Evolutionary conservation across 106 monocot genomes (phyloP).

Genomic region (Acorus calamus): DNA sequence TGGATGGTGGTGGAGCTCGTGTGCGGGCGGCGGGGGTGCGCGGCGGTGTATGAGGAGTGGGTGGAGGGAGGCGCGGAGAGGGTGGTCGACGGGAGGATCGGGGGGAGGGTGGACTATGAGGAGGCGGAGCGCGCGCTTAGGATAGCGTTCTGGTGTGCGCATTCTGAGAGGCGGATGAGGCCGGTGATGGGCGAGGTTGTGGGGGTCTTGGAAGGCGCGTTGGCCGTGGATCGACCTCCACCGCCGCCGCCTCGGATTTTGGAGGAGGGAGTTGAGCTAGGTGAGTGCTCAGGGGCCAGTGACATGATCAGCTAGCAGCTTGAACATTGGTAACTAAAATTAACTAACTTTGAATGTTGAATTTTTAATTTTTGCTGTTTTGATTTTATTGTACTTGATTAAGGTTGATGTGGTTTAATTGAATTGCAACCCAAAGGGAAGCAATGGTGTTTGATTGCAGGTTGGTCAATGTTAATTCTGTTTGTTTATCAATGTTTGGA

Average conservation of each 20-base stretch:
- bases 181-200: conserved; percentile 18
- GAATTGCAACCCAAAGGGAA: too few relatives aligned
- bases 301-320: too few relatives aligned
- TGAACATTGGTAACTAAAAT: too few relatives aligned
- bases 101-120: conserved; percentile 4
- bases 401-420: too few relatives aligned
- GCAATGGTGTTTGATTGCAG: too few relatives aligned
- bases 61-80: background rate
- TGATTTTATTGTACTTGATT: too few relatives aligned
- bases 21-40: background rate
- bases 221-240: conserved; percentile 18
- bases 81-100: conserved; percentile 14
- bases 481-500: too few relatives aligned
- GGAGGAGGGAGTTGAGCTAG: too few relatives aligned
- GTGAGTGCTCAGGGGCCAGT: too few relatives aligned
- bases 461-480: too few relatives aligned
- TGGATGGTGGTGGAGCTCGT: conserved; percentile 5
- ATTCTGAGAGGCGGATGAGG: conserved; percentile 7
- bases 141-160: conserved; percentile 21
- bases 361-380: too few relatives aligned
- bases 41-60: conserved; percentile 7
- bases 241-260: background rate
- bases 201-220: conserved; percentile 16
- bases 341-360: too few relatives aligned
- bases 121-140: conserved; percentile 14